Percentiles rank a stretch among this genome's conserved stretches.
These are phyloP conservation scores for Fusarium pseudograminearum DNA, from an alignment of 2,329 filamentous ascomycete species.

Conservation along the genomic window DNA sequence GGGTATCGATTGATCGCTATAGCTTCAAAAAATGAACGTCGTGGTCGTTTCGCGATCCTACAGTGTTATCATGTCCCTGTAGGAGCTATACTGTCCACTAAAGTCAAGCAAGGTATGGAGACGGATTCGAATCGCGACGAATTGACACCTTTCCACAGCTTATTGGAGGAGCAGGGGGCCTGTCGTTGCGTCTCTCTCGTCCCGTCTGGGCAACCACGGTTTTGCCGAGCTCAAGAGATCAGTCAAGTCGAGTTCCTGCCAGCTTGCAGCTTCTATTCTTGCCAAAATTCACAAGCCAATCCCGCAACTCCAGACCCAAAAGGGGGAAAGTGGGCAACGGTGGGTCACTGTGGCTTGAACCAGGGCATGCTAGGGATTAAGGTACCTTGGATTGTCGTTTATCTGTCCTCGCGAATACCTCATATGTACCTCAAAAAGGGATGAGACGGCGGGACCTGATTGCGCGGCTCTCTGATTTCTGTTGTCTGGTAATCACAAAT, in stretches of 20 bases:
- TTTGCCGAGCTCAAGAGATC: conserved; percentile 35
- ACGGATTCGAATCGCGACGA: conserved; percentile 38
- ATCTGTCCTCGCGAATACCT: conserved; percentile 37
- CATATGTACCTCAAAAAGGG: conserved; percentile 35
- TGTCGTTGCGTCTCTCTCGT: conserved; percentile 5
- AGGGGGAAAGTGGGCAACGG: conserved; percentile 35
- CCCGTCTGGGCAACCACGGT: conserved; percentile 34
- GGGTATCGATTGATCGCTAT: conserved; percentile 19
- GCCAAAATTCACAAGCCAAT: conserved; percentile 39
- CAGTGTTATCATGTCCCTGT: conserved; percentile 27
- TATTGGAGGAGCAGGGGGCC: conserved; percentile 25
- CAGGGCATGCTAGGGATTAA: conserved; percentile 19
- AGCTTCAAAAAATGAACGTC: conserved; percentile 28
- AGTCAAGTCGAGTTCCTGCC: conserved; percentile 26
- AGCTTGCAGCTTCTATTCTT: conserved; percentile 30
- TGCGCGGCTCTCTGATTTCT: conserved; percentile 31
- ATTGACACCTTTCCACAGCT: conserved; percentile 50
- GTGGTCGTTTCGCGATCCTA: conserved; percentile 31
- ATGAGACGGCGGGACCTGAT: conserved; percentile 41
- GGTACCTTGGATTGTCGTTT: conserved; percentile 30
- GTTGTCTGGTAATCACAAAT: conserved; percentile 20
- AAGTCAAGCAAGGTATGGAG: conserved; percentile 15
- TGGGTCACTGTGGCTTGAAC: conserved; percentile 28
- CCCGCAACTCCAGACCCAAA: conserved; percentile 31
- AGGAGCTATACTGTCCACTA: conserved; percentile 37